Evolutionary conservation across 768 basidiomycete species (phyloP).

Genomic region (Trametes coccinea): DNA sequence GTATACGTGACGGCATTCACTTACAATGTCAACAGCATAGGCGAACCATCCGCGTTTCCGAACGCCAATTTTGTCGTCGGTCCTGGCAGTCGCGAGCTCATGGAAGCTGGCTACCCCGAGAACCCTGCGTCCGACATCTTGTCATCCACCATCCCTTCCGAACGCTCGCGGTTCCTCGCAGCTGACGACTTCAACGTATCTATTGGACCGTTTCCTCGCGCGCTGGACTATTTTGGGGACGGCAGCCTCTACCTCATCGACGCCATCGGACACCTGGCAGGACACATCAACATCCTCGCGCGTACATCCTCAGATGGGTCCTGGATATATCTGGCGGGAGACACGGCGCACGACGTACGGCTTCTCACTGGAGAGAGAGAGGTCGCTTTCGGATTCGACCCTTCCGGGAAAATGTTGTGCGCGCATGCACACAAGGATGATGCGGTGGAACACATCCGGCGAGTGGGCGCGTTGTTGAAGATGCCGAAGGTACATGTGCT

Average conservation of each 20-base stretch:
- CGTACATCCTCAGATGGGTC: conserved; percentile 54
- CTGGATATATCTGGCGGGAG: conserved; percentile 58
- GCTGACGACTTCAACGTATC: conserved; percentile 35
- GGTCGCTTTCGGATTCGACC: conserved; percentile 34
- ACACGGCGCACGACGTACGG: conserved; percentile 56
- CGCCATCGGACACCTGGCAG: conserved; percentile 53
- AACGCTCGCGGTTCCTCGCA: conserved; percentile 26
- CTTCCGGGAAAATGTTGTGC: conserved; percentile 35
- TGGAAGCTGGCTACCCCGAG: conserved; percentile 43
- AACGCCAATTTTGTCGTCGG: conserved; percentile 51
- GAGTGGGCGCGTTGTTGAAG: conserved; percentile 40
- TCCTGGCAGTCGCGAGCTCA: conserved; percentile 35
- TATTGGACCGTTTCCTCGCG: conserved; percentile 51
- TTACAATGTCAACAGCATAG: conserved; percentile 30
- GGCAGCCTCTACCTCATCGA: conserved; percentile 59
- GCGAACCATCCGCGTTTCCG: conserved; percentile 46
- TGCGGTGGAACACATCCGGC: conserved; percentile 43
- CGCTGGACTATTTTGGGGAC: conserved; percentile 55
- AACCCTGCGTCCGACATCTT: conserved; percentile 36
- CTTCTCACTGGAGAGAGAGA: conserved; percentile 48
- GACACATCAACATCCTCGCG: conserved; percentile 55
- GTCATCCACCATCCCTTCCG: conserved; percentile 19
- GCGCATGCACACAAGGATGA: conserved; percentile 44
- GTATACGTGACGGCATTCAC: no score
- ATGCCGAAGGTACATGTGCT: conserved; percentile 46